Conservation (phyloP, 2,329 filamentous ascomycete genomes). For the Diaporthe longicolla region DNA sequence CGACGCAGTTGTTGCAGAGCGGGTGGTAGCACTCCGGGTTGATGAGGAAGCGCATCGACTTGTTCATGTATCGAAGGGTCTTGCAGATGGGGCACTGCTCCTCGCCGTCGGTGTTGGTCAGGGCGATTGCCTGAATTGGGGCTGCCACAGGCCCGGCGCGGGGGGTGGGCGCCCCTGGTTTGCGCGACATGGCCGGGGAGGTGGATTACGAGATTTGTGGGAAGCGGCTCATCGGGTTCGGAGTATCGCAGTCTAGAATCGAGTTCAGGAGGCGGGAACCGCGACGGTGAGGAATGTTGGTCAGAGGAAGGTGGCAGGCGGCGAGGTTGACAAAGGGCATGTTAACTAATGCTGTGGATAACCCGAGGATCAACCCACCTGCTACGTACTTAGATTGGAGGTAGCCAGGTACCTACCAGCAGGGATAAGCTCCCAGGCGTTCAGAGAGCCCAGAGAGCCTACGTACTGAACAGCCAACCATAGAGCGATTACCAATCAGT, state of each 20-base stretch:
- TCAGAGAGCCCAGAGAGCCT: neutral
- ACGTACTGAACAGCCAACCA: too few species aligned
- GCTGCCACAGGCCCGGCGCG: constrained; percentile 40
- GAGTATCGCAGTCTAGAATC: neutral
- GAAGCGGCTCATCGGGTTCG: neutral
- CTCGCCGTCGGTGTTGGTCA: constrained; percentile 63
- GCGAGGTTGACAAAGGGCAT: neutral
- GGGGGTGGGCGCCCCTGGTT: constrained; percentile 45
- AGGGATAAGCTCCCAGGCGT: constrained; percentile 10
- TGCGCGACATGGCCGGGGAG: constrained; percentile 55
- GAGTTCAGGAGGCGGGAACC: neutral
- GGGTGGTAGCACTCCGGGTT: constrained; percentile 99
- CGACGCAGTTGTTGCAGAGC: constrained; percentile 97
- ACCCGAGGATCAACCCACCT: constrained; percentile 1
- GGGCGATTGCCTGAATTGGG: constrained; percentile 39
- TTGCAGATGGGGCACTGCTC: constrained; percentile 95
- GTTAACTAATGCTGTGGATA: constrained; percentile 1
- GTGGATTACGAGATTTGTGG: neutral
- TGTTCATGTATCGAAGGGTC: constrained; percentile 94
- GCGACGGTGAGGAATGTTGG: neutral
- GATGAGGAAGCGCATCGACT: constrained; percentile 93
- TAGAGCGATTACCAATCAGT: neutral
- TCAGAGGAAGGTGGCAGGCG: neutral
- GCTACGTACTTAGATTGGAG: neutral
- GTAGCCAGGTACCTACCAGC: neutral